Evolutionary conservation across 768 basidiomycete species (phyloP).

Genomic region (Hydnum rufescens): DNA sequence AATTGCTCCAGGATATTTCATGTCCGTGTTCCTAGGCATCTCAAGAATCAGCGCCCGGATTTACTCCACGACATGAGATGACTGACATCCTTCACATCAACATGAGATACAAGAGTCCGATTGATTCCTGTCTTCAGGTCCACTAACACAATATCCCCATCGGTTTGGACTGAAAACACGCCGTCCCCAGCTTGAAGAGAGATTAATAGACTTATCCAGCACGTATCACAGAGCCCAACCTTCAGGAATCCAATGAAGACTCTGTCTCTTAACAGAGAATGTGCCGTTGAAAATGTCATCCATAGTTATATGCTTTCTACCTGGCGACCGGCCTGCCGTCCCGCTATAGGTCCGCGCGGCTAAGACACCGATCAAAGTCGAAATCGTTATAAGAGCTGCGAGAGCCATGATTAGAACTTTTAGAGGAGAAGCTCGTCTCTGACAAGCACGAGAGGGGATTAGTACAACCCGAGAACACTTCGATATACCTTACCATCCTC

Average conservation of each 20-base stretch:
- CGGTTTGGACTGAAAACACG: slow-evolving; percentile 49
- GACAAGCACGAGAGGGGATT: neutral
- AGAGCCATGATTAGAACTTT: slow-evolving; percentile 45
- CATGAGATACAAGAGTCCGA: slow-evolving; percentile 32
- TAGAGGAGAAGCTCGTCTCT: slow-evolving; percentile 15
- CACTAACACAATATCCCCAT: slow-evolving; percentile 54
- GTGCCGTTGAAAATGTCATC: slow-evolving; percentile 90
- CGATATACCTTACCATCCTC: neutral
- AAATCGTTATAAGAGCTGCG: slow-evolving; percentile 35
- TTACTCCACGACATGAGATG: neutral
- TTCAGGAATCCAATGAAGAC: slow-evolving; percentile 77
- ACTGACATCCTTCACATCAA: slow-evolving; percentile 46
- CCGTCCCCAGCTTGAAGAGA: slow-evolving; percentile 66
- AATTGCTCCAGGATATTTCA: slow-evolving; percentile 32
- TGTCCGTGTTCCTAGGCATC: slow-evolving; percentile 31
- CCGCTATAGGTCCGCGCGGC: slow-evolving; percentile 57
- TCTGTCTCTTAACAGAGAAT: slow-evolving; percentile 30
- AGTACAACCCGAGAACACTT: neutral
- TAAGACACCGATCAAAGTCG: slow-evolving; percentile 53
- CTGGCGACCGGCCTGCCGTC: slow-evolving; percentile 23
- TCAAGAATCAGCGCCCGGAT: neutral
- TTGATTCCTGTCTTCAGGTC: slow-evolving; percentile 62
- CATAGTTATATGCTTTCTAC: slow-evolving; percentile 52
- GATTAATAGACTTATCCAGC: neutral
- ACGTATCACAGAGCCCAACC: slow-evolving; percentile 28